Conservation (phyloP, 2,329 filamentous ascomycete genomes). For the Mycosphaerella sp. region DNA sequence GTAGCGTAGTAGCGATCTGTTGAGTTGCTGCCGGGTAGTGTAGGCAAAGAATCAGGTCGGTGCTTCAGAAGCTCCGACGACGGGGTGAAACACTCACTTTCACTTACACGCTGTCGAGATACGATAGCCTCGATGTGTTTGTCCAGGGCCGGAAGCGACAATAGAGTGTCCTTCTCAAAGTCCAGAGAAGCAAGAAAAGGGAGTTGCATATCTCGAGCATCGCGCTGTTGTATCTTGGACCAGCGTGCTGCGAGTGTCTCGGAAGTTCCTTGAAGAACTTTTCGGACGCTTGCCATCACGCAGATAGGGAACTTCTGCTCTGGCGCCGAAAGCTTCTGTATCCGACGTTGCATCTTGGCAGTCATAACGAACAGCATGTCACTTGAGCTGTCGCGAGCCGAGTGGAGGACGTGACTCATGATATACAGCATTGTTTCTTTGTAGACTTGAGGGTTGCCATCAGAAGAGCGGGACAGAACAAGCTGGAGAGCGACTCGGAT, state of each 20-base stretch:
- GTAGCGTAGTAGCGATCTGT: background rate
- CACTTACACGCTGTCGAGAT: background rate
- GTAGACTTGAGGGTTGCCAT: background rate
- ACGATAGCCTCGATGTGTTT: slow-evolving; percentile 12
- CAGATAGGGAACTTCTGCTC: background rate
- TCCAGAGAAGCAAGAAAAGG: slow-evolving; percentile 1
- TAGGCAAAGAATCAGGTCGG: slow-evolving; percentile 9
- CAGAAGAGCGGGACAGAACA: slow-evolving; percentile 35
- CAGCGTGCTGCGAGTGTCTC: background rate
- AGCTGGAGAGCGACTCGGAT: slow-evolving; percentile 54
- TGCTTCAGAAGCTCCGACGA: slow-evolving; percentile 4
- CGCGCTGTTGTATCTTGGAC: background rate
- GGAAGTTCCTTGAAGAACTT: background rate
- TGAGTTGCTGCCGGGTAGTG: slow-evolving; percentile 3
- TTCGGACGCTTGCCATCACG: background rate
- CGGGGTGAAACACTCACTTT: slow-evolving; percentile 10
- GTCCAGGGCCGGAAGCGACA: slow-evolving; percentile 18
- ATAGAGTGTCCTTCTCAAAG: slow-evolving; percentile 15
- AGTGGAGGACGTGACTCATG: slow-evolving; percentile 42
- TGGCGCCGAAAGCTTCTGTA: slow-evolving; percentile 17
- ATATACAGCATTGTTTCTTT: slow-evolving; percentile 12
- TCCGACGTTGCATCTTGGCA: slow-evolving; percentile 24
- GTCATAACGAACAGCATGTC: slow-evolving; percentile 21
- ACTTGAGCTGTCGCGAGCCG: background rate
- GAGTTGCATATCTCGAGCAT: slow-evolving; percentile 10